These are phyloP conservation scores for Ephemerocybe angulata DNA, from an alignment of 768 basidiomycete genomes.

Conservation along the genomic window DNA sequence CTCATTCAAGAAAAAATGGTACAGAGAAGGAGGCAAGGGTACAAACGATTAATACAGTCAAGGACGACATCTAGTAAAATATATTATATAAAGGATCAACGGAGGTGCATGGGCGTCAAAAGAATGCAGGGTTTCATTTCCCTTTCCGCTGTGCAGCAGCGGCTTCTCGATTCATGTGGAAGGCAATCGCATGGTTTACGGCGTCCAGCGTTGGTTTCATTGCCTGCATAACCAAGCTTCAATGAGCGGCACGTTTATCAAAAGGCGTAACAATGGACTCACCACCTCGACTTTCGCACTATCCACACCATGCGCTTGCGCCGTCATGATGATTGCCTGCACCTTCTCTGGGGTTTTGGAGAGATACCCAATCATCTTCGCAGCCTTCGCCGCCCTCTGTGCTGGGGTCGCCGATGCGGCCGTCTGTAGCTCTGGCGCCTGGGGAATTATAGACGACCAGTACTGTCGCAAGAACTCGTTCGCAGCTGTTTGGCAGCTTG, in stretches of 20 bases:
- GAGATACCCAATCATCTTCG: slow-evolving; percentile 86
- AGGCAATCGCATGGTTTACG: slow-evolving; percentile 67
- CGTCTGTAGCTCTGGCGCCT: slow-evolving; percentile 52
- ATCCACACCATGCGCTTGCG: slow-evolving; percentile 60
- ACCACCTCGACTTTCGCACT: slow-evolving; percentile 61
- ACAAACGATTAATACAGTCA: too few relatives aligned
- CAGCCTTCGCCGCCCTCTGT: slow-evolving; percentile 73
- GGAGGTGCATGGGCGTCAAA: too few relatives aligned
- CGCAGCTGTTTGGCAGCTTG: slow-evolving; percentile 86
- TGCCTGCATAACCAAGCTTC: slow-evolving; percentile 41
- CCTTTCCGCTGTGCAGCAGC: neutral
- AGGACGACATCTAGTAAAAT: too few relatives aligned
- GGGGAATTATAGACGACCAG: slow-evolving; percentile 86
- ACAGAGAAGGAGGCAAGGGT: too few relatives aligned
- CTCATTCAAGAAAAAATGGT: too few relatives aligned
- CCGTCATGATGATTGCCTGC: slow-evolving; percentile 64
- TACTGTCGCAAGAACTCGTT: slow-evolving; percentile 97
- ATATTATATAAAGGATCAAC: too few relatives aligned
- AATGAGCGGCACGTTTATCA: neutral
- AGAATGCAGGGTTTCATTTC: neutral
- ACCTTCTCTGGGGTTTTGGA: slow-evolving; percentile 79
- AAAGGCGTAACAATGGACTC: slow-evolving; percentile 23
- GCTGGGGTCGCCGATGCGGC: slow-evolving; percentile 50
- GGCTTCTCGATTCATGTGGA: slow-evolving; percentile 46
- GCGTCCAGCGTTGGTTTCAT: slow-evolving; percentile 74